phyloP scores from a whole-genome alignment of 2,329 filamentous ascomycete genomes.

The Cladosporium sp. region DNA sequence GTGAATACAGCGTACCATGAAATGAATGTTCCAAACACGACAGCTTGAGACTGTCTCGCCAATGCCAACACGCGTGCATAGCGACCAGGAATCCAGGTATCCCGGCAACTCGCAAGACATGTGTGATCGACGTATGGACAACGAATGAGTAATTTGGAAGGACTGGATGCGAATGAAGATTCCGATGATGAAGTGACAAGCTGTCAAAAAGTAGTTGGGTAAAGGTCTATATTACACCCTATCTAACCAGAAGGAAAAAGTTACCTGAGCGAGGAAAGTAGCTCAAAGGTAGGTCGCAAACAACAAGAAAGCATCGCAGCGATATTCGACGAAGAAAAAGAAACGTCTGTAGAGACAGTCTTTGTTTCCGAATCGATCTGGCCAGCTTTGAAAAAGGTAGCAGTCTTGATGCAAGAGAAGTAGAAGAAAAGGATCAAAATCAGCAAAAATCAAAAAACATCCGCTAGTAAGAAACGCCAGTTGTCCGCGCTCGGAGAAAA shows the following conservation, averaged over 20 bases:
- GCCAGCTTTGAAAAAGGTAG: not conserved
- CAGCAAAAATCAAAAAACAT: constrained; percentile 5
- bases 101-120: constrained; percentile 5
- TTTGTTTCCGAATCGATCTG: not conserved
- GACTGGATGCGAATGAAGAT: no score
- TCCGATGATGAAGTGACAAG: not conserved
- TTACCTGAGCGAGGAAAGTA: not conserved
- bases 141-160: no score
- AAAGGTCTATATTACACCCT: constrained; percentile 19
- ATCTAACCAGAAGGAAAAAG: constrained; percentile 1
- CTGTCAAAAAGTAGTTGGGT: not conserved
- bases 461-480: constrained; percentile 5
- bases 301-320: constrained; percentile 9
- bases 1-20: not conserved
- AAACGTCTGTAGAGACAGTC: constrained; percentile 8
- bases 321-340: not conserved
- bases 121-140: no score
- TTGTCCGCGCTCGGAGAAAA: constrained; percentile 1
- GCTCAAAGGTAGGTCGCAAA: not conserved
- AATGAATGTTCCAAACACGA: not conserved
- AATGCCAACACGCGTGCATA: not conserved
- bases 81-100: not conserved
- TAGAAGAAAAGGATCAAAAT: not conserved
- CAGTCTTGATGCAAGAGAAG: constrained; percentile 4
- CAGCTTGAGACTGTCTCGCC: not conserved